A percentile compares a stretch with the other conserved stretches of the same genome.
Evolutionary conservation across 2,329 filamentous ascomycete species (phyloP).

Genomic region (Colletotrichum phormii): DNA sequence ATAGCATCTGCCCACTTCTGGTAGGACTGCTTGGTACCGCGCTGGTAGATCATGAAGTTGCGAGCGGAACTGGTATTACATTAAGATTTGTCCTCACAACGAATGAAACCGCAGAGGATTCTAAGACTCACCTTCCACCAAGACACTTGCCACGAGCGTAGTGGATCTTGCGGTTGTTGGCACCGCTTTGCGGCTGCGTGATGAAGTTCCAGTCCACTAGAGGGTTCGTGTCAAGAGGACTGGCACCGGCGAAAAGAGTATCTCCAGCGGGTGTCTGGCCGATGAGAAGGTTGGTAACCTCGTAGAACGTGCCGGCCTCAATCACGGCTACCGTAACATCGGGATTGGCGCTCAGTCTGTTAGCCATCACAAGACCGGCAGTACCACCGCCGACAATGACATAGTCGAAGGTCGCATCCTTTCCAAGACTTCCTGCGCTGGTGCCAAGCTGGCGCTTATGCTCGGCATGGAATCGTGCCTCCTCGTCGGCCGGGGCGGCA

Average conservation of each 20-base stretch:
- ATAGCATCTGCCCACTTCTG: constrained; percentile 47
- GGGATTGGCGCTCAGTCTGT: constrained; percentile 45
- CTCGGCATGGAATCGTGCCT: constrained; percentile 17
- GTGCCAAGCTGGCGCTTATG: constrained; percentile 29
- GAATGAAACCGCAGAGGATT: not conserved
- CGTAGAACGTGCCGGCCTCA: constrained; percentile 50
- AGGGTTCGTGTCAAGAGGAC: constrained; percentile 36
- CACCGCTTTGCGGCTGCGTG: constrained; percentile 42
- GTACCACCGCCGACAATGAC: constrained; percentile 53
- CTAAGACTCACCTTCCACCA: constrained; percentile 39
- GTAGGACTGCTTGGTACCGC: constrained; percentile 40
- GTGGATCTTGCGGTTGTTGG: constrained; percentile 44
- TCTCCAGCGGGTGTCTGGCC: constrained; percentile 39
- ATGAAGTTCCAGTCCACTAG: constrained; percentile 47
- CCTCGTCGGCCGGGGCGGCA: constrained; percentile 17
- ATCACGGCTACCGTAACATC: constrained; percentile 48
- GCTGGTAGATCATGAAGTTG: constrained; percentile 46
- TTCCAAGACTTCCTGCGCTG: constrained; percentile 18
- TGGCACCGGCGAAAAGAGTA: constrained; percentile 15
- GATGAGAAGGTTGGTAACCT: constrained; percentile 44
- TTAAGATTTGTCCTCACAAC: not conserved
- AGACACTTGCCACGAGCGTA: constrained; percentile 51
- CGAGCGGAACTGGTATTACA: constrained; percentile 37
- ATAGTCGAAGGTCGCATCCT: constrained; percentile 36
- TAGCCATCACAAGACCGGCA: constrained; percentile 49